Percentiles rank a stretch among this genome's conserved stretches.
Evolutionary conservation across 2,329 filamentous ascomycete species (phyloP).

Genomic region (Neurospora sp.): DNA sequence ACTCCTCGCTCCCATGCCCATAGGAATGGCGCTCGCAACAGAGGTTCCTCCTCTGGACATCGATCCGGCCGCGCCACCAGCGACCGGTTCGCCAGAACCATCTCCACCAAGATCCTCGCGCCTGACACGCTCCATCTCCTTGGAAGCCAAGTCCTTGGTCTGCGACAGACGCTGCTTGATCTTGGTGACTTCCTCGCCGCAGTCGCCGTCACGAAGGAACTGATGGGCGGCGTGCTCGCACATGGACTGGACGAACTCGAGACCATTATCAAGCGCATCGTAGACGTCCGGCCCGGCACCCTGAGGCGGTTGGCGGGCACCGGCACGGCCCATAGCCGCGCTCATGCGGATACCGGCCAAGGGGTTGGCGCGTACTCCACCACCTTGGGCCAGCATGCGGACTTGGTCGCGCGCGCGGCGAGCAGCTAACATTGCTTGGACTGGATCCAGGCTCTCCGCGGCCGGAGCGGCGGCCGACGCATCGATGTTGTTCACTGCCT

Average conservation of each 20-base stretch:
- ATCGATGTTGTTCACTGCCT: not conserved
- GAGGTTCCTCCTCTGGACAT: constrained; percentile 28
- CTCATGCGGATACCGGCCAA: constrained; percentile 6
- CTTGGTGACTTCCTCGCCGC: constrained; percentile 62
- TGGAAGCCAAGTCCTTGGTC: constrained; percentile 50
- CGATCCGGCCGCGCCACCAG: constrained; percentile 31
- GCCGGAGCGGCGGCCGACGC: not conserved
- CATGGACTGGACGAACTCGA: constrained; percentile 71
- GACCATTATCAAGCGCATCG: constrained; percentile 64
- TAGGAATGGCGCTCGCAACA: constrained; percentile 21
- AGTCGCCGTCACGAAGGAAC: constrained; percentile 80
- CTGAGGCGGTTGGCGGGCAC: constrained; percentile 18
- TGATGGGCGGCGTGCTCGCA: constrained; percentile 85
- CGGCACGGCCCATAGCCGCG: constrained; percentile 12
- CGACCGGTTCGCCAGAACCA: not conserved
- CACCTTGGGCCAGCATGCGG: not conserved
- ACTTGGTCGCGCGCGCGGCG: not conserved
- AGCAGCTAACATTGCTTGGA: not conserved
- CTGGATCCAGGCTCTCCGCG: not conserved
- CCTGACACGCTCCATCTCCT: constrained; percentile 46
- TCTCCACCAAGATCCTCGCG: constrained; percentile 31
- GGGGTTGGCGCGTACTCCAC: not conserved
- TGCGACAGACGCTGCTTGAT: constrained; percentile 56
- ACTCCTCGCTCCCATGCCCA: constrained; percentile 18
- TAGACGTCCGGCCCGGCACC: constrained; percentile 39